Conservation (phyloP, 208 protist genomes). For the Entamoeba moshkovskii region DNA sequence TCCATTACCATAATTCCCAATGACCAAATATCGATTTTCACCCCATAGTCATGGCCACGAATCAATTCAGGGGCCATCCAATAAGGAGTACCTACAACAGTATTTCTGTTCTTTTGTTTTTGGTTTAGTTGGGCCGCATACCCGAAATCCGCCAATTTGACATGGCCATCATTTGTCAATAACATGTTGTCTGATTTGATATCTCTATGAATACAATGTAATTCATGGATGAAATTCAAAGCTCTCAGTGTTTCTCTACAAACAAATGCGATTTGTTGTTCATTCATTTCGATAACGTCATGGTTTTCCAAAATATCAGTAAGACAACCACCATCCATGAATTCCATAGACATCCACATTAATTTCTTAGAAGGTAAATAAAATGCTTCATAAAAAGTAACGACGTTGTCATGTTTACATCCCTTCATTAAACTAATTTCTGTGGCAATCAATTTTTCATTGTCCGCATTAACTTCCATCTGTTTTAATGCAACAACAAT, state of each 20-base stretch:
- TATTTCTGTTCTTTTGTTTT: background rate
- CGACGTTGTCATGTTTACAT: constrained; percentile 47
- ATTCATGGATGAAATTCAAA: background rate
- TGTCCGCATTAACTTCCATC: constrained; percentile 43
- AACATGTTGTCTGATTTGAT: background rate
- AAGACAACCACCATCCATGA: constrained; percentile 45
- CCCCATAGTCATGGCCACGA: background rate
- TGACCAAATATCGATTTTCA: constrained; percentile 23
- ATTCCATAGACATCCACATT: constrained; percentile 47
- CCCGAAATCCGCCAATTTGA: background rate
- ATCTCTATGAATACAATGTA: background rate
- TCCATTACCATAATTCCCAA: constrained; percentile 3
- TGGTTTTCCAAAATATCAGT: constrained; percentile 34
- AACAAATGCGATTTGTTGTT: background rate
- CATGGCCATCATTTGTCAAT: background rate
- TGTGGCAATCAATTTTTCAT: constrained; percentile 38
- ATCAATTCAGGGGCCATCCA: constrained; percentile 28
- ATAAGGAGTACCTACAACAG: constrained; percentile 14
- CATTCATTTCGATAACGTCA: background rate
- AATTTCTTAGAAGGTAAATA: constrained; percentile 7
- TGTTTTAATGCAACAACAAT: constrained; percentile 18
- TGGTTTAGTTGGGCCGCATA: background rate
- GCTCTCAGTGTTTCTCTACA: background rate
- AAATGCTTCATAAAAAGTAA: constrained; percentile 47
- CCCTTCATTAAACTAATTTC: constrained; percentile 51